Evolutionary conservation across 176 grass and related monocot species (phyloP).

Genomic region (Ampelocalamus luodianensis): DNA sequence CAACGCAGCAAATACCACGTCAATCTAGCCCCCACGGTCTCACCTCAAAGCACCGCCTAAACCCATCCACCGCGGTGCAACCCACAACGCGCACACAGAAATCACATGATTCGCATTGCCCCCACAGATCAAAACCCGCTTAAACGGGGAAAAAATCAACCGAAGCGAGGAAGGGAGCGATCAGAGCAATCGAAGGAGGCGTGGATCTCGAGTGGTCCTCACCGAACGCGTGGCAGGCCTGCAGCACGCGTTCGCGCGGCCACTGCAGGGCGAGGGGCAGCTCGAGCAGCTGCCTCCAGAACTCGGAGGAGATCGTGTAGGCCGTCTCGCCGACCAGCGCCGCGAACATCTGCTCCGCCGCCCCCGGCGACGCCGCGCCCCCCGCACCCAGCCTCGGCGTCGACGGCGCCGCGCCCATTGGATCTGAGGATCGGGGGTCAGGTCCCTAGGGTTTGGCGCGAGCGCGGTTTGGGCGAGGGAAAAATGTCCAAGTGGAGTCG

Average conservation of each 20-base stretch:
- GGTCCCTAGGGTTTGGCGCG: conserved; percentile 52
- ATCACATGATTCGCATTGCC: conserved; percentile 46
- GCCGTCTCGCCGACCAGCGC: conserved; percentile 76
- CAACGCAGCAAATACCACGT: neutral
- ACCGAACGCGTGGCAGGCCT: conserved; percentile 92
- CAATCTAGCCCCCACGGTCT: neutral
- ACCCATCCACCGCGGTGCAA: conserved; percentile 7
- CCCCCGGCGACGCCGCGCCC: conserved; percentile 40
- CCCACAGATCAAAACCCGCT: conserved; percentile 8
- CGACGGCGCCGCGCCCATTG: conserved; percentile 91
- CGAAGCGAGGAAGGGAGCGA: neutral
- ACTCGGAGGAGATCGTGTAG: conserved; percentile 85
- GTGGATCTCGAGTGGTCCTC: conserved; percentile 48
- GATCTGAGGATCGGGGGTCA: conserved; percentile 36
- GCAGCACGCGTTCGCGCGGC: conserved; percentile 87
- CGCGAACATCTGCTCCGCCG: conserved; percentile 80
- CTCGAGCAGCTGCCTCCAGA: conserved; percentile 93
- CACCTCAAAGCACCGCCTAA: conserved; percentile 6
- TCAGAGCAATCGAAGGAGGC: neutral
- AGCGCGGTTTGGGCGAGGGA: conserved; percentile 21
- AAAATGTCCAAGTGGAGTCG: conserved; percentile 45
- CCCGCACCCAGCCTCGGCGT: conserved; percentile 66
- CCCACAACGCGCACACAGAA: neutral
- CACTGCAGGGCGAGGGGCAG: conserved; percentile 90
- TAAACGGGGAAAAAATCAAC: neutral